Evolutionary conservation across 1,284 basidiomycete species (phyloP).

Genomic region (Psilocybe mexicana): DNA sequence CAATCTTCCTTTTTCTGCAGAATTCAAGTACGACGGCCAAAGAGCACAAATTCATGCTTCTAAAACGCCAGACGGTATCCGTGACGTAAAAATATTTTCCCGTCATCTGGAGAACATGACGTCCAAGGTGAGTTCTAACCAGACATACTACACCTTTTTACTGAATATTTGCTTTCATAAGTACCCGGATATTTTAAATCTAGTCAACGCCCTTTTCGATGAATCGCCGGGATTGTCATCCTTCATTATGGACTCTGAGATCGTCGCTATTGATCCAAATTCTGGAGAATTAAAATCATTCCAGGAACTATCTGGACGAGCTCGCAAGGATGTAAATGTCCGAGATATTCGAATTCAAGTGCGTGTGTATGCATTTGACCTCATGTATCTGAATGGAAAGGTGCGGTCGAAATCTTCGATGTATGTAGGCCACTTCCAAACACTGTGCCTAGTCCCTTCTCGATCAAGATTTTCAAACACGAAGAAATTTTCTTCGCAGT

Average conservation of each 20-base stretch:
- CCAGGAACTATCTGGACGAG: slow-evolving; percentile 84
- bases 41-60: slow-evolving; percentile 81
- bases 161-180: slow-evolving; percentile 30
- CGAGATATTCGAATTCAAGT: slow-evolving; percentile 83
- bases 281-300: slow-evolving; percentile 75
- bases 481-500: slow-evolving; percentile 65
- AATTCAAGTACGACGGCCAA: slow-evolving; percentile 89
- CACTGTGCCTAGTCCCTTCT: slow-evolving; percentile 60
- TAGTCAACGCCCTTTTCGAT: slow-evolving; percentile 53
- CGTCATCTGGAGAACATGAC: slow-evolving; percentile 94
- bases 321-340: slow-evolving; percentile 82
- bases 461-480: slow-evolving; percentile 69
- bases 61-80: slow-evolving; percentile 41
- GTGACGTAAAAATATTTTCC: slow-evolving; percentile 77
- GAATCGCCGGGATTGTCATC: slow-evolving; percentile 52
- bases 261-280: slow-evolving; percentile 75
- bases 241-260: slow-evolving; percentile 85
- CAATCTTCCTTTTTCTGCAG: slow-evolving; percentile 71
- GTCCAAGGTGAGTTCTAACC: slow-evolving; percentile 55
- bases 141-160: slow-evolving; percentile 2
- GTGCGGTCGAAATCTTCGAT: slow-evolving; percentile 54
- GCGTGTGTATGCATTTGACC: slow-evolving; percentile 87
- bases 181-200: slow-evolving; percentile 85
- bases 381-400: slow-evolving; percentile 86
- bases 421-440: background rate